Evolutionary conservation across 345 rosid genomes (phyloP).

Genomic region (Cardamine occulta): DNA sequence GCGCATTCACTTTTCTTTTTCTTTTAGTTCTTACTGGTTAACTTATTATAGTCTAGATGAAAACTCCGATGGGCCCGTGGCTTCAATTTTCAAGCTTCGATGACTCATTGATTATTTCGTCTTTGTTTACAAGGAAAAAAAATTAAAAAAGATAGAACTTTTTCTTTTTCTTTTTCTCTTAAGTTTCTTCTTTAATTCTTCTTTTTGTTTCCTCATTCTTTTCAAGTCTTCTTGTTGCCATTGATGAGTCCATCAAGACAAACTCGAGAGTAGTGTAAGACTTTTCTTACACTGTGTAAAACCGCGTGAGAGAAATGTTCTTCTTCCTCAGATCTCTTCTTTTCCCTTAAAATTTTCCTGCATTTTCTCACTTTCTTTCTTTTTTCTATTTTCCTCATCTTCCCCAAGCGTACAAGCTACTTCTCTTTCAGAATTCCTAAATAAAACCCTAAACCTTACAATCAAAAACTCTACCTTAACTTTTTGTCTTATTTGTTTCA

Average conservation of each 20-base stretch:
- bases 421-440: constrained; percentile 11
- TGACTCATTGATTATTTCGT: constrained; percentile 3
- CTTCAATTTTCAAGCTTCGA: constrained; percentile 23
- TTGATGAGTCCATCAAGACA: constrained; percentile 38
- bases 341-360: constrained; percentile 5
- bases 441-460: constrained; percentile 10
- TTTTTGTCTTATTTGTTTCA: not conserved
- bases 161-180: not conserved
- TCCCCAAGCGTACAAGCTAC: constrained; percentile 45
- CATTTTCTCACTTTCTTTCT: constrained; percentile 8
- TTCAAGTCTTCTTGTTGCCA: constrained; percentile 9
- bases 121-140: not conserved
- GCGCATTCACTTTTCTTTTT: no score
- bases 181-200: not conserved
- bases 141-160: not conserved
- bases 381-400: constrained; percentile 1
- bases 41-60: no score
- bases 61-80: constrained; percentile 5
- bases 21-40: no score
- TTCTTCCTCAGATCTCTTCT: constrained; percentile 35
- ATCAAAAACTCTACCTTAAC: not conserved
- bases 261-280: constrained; percentile 22
- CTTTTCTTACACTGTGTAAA: constrained; percentile 36
- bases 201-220: not conserved
- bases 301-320: constrained; percentile 40